Evolutionary conservation across 495 filamentous ascomycete species (phyloP), one percentile per base, ranked within the genome.

Genomic region (Xylaria grammica): DNA sequence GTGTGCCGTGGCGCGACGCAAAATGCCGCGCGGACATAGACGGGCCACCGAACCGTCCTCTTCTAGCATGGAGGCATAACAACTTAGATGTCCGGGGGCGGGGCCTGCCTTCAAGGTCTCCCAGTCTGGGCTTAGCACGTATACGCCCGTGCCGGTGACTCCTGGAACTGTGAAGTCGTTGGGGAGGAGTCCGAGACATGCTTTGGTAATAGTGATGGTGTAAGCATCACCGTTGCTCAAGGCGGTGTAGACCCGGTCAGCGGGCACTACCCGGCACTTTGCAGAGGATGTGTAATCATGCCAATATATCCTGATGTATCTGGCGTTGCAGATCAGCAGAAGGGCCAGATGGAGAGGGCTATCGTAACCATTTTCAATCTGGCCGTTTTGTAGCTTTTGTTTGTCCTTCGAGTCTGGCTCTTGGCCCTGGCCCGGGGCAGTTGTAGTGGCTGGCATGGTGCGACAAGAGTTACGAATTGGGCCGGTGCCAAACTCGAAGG

Each of bases 261-360:
- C 80, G 0, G 91, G 91, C 8, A 96, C 73, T 59, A 94, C 80
- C 0, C 91, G 87, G 42, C 87, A 81, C n/a, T 90, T 85, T 0
- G 86, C 69, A 2, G 82, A 87, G 13, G 85, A 86, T 7, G 91
- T 94, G 72, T 91, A 92, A 72, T 96, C 93, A 29, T 91, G 74
- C 85, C 89, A 96, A 75, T 91, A 88, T 55, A 95, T 81, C 60
- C 90, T 87, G 42, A 93, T 69, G 58, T 85, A 90, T 57, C 86
- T 83, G 40, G 79, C 70, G 0, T 58, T 36, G 1, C 69, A 17
- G 15, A 38, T 59, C 26, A 51, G 45, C 5, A 69, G 59, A 26
- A 26, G 20, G 52, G 5, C 30, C 9, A 8, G 19, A 1, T 38
- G 11, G 4, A 11, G 11, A 36, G 32, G 5, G 4, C 32, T 36